Conservation (phyloP, 805 yeast genomes). For the Lachancea kluyveri region DNA sequence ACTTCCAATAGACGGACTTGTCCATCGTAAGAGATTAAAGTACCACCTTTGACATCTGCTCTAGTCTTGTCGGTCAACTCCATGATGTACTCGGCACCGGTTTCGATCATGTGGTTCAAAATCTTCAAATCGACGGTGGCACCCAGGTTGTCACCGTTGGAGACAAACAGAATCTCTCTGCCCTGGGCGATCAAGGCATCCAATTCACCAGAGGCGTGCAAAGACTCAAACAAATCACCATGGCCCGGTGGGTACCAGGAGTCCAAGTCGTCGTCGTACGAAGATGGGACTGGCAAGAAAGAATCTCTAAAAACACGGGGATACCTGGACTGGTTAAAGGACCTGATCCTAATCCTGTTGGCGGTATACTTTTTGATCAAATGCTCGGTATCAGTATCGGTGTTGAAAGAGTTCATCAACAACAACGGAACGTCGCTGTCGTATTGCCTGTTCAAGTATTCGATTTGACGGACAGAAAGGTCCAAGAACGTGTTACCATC, state of each 20-base stretch:
- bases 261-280: slow-evolving; percentile 65
- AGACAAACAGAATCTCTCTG: slow-evolving; percentile 89
- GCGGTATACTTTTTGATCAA: slow-evolving; percentile 95
- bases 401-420: slow-evolving; percentile 97
- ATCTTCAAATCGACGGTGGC: slow-evolving; percentile 94
- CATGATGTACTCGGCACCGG: slow-evolving; percentile 93
- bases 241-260: slow-evolving; percentile 99
- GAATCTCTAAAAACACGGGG: slow-evolving; percentile 96
- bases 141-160: slow-evolving; percentile 97
- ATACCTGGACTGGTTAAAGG: slow-evolving; percentile 96
- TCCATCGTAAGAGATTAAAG: slow-evolving; percentile 93
- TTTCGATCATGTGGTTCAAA: slow-evolving; percentile 85
- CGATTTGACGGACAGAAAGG: slow-evolving; percentile 93
- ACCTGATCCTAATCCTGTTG: slow-evolving; percentile 88
- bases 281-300: slow-evolving; percentile 87
- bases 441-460: slow-evolving; percentile 82
- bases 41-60: slow-evolving; percentile 99
- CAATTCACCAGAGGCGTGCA: slow-evolving; percentile 84
- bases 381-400: slow-evolving; percentile 91
- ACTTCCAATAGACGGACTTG: slow-evolving; percentile 90
- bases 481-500: slow-evolving; percentile 97
- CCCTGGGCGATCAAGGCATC: slow-evolving; percentile 88
- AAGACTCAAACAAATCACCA: slow-evolving; percentile 92
- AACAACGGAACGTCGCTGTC: slow-evolving; percentile 92
- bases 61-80: slow-evolving; percentile 98